phyloP scores from a whole-genome alignment of 129 eudicot species.

The Chrysanthemum lavandulifolium region DNA sequence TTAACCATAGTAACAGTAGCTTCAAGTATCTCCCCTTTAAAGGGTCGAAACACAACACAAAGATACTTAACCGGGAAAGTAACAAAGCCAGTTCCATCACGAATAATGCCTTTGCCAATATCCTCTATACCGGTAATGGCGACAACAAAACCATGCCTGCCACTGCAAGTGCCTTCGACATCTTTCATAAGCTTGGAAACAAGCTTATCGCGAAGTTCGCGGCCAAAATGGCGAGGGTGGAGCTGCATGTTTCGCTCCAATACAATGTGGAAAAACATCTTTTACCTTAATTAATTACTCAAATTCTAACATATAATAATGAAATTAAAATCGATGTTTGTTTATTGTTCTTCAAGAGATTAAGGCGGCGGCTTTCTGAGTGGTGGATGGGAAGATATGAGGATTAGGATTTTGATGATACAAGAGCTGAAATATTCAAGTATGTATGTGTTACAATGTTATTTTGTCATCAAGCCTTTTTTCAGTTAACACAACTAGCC shows the following conservation, averaged over 20 bases:
- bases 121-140: constrained; percentile 85
- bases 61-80: constrained; percentile 89
- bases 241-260: constrained; percentile 85
- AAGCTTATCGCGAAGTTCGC: constrained; percentile 79
- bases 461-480: no score
- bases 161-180: constrained; percentile 89
- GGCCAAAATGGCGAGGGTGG: constrained; percentile 92
- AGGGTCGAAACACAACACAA: constrained; percentile 90
- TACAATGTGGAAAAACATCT: constrained; percentile 84
- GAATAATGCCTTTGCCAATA: constrained; percentile 85
- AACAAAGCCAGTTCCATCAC: constrained; percentile 95
- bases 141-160: constrained; percentile 89
- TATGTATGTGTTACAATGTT: no score
- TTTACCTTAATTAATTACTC: background rate
- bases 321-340: no score
- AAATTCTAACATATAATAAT: no score
- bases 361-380: no score
- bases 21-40: constrained; percentile 96
- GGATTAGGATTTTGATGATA: no score
- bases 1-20: constrained; percentile 98
- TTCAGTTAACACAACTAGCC: no score
- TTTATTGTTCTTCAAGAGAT: no score
- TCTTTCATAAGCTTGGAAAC: constrained; percentile 86
- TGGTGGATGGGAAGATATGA: no score
- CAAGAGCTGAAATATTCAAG: no score